A percentile compares a stretch with the other conserved stretches of the same genome.
Evolutionary conservation across 495 filamentous ascomycete species (phyloP).

Genomic region (Niebla homalea): DNA sequence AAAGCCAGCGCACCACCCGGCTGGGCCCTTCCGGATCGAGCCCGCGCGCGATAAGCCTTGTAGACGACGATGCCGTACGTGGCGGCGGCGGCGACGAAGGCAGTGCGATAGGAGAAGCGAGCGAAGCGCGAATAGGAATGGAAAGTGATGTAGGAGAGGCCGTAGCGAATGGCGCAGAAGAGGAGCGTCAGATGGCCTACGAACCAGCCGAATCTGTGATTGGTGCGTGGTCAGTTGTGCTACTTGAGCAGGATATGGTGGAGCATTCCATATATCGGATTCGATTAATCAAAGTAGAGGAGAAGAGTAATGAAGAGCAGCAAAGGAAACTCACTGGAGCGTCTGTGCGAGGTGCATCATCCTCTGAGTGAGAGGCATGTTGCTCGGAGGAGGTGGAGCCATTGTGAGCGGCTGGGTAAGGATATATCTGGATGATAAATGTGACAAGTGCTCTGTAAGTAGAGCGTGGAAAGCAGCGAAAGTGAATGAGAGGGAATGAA

Average conservation of each 20-base stretch:
- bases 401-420: constrained; percentile 29
- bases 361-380: constrained; percentile 58
- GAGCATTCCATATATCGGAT: constrained; percentile 3
- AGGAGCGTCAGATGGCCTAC: constrained; percentile 81
- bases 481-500: not conserved
- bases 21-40: constrained; percentile 49
- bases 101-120: constrained; percentile 69
- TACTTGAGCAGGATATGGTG: constrained; percentile 15
- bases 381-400: constrained; percentile 57
- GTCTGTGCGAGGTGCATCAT: constrained; percentile 68
- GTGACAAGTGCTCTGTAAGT: constrained; percentile 1
- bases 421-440: not conserved
- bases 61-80: constrained; percentile 99
- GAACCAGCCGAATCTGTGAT: constrained; percentile 64
- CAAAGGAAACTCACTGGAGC: constrained; percentile 54
- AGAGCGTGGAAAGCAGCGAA: not conserved
- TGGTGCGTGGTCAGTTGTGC: no score
- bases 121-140: constrained; percentile 64
- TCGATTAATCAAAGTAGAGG: not conserved
- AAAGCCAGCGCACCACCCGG: constrained; percentile 46
- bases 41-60: constrained; percentile 81
- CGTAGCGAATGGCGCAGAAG: constrained; percentile 67
- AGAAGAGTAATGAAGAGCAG: not conserved
- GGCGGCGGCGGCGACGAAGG: constrained; percentile 74
- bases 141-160: constrained; percentile 69